Percentiles rank a stretch among this genome's conserved stretches.
phyloP scores from a whole-genome alignment of 208 protist genomes.

The Acanthamoeba royreba region DNA sequence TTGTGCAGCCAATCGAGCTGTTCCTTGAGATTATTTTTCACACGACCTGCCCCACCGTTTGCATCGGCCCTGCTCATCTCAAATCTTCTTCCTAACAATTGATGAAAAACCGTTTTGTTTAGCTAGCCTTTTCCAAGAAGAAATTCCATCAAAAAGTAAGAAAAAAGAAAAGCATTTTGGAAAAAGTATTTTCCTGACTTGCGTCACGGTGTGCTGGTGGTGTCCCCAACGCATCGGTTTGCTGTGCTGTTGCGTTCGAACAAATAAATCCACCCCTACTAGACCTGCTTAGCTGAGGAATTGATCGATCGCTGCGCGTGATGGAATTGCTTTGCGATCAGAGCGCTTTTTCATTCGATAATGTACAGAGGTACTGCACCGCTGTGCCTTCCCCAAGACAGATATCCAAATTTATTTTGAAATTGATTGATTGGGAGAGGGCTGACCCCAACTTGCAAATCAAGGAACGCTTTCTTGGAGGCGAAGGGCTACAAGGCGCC shows the following conservation, averaged over 20 bases:
- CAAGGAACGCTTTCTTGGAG: constrained; percentile 39
- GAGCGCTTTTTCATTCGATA: background rate
- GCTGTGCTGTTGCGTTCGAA: too few species aligned
- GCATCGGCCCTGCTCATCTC: background rate
- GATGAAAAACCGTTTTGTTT: background rate
- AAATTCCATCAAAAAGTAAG: too few species aligned
- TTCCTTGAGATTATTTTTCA: background rate
- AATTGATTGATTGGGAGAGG: background rate
- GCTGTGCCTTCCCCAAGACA: too few species aligned
- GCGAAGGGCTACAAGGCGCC: constrained; percentile 20
- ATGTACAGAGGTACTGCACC: constrained; percentile 27
- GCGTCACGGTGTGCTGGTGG: too few species aligned
- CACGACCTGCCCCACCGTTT: background rate
- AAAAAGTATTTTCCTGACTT: too few species aligned
- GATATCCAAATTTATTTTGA: background rate
- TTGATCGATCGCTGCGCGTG: too few species aligned
- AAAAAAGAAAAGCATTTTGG: too few species aligned
- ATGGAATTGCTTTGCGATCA: background rate
- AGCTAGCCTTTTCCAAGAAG: background rate
- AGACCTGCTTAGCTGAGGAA: too few species aligned
- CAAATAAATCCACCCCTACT: too few species aligned
- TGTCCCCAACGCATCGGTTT: too few species aligned
- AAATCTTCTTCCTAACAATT: background rate
- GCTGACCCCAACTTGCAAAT: background rate
- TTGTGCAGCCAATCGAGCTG: background rate